Conservation (phyloP, 345 rosid species). For the Citrus hindsii region DNA sequence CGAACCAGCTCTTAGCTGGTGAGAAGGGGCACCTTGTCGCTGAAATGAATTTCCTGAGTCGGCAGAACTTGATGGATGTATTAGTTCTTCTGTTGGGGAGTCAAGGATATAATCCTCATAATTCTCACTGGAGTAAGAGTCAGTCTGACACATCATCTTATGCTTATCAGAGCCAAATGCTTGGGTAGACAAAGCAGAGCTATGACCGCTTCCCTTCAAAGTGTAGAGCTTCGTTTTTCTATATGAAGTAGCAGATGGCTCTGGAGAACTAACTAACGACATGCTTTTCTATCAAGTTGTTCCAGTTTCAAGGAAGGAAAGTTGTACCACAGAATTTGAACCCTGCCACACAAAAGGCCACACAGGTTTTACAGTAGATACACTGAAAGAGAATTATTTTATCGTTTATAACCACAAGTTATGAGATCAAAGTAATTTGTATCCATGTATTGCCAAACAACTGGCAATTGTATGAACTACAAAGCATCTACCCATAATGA, state of each 20-base stretch:
- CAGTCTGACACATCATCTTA: conserved; percentile 45
- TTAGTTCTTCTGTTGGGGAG: conserved; percentile 61
- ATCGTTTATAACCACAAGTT: background rate
- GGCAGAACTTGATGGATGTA: conserved; percentile 49
- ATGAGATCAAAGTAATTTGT: background rate
- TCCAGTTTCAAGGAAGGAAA: conserved; percentile 14
- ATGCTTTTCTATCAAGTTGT: conserved; percentile 29
- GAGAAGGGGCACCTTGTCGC: conserved; percentile 38
- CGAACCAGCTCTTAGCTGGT: conserved; percentile 42
- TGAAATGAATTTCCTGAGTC: conserved; percentile 52
- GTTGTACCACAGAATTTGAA: conserved; percentile 9
- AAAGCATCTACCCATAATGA: background rate
- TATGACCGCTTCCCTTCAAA: conserved; percentile 39
- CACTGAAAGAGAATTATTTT: background rate
- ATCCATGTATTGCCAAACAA: background rate
- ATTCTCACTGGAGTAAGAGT: conserved; percentile 62
- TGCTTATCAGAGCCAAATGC: conserved; percentile 48
- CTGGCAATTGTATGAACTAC: background rate
- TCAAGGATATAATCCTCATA: conserved; percentile 80
- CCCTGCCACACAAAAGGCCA: conserved; percentile 24
- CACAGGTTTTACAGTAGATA: background rate
- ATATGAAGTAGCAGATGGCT: conserved; percentile 49
- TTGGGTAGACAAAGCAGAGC: conserved; percentile 41
- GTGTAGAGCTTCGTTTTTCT: conserved; percentile 56
- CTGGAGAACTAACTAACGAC: conserved; percentile 68